Percentiles rank a stretch among this genome's conserved stretches.
Conservation (phyloP, 106 monocot genomes). For the Narthecium ossifragum region DNA sequence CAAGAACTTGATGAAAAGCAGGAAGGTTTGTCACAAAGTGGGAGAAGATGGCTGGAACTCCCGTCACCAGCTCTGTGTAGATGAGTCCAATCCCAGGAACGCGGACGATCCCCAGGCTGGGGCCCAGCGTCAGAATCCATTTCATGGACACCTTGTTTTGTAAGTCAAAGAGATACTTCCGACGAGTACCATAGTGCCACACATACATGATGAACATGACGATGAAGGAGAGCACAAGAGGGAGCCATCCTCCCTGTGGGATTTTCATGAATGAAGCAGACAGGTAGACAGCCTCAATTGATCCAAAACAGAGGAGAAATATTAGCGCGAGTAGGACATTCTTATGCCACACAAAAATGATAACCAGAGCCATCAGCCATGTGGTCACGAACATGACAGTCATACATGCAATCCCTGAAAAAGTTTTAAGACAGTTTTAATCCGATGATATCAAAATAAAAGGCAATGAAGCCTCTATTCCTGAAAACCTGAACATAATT, state of each 20-base stretch:
- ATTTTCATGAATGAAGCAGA: slow-evolving; percentile 40
- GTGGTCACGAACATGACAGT: slow-evolving; percentile 47
- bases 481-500: too few species aligned
- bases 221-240: slow-evolving; percentile 23
- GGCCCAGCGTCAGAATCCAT: slow-evolving; percentile 32
- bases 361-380: slow-evolving; percentile 40
- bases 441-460: too few species aligned
- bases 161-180: slow-evolving; percentile 26
- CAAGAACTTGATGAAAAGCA: slow-evolving; percentile 37
- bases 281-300: slow-evolving; percentile 28
- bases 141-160: slow-evolving; percentile 44
- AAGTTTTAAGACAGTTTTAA: too few species aligned
- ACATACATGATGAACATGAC: slow-evolving; percentile 41
- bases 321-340: slow-evolving; percentile 6
- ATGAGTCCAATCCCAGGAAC: slow-evolving; percentile 44
- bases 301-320: slow-evolving; percentile 42
- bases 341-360: slow-evolving; percentile 39
- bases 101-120: slow-evolving; percentile 30
- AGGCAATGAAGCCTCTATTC: too few species aligned
- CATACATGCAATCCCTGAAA: slow-evolving; percentile 41
- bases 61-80: slow-evolving; percentile 39
- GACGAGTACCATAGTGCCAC: slow-evolving; percentile 39
- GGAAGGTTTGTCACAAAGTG: slow-evolving; percentile 46
- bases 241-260: slow-evolving; percentile 36
- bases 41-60: slow-evolving; percentile 44